phyloP scores from a whole-genome alignment of 495 filamentous ascomycete genomes.

The Penicillium maclennaniae region DNA sequence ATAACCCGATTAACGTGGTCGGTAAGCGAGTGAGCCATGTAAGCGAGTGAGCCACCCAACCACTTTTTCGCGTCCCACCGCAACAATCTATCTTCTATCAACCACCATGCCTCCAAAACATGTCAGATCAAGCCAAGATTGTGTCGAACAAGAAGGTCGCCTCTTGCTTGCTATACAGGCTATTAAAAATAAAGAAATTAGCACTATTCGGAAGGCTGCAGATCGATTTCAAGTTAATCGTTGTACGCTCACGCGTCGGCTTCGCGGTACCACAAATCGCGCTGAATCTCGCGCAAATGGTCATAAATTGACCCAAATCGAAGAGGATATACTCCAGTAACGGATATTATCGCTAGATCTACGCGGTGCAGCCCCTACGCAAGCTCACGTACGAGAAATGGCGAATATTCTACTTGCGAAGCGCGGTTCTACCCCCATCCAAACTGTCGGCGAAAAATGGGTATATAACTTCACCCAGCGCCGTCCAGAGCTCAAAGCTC shows the following conservation, averaged over 20 bases:
- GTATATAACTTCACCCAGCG: conserved; percentile 28
- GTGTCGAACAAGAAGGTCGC: neutral
- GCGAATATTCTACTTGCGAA: neutral
- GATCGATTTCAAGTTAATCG: neutral
- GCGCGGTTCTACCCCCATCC: neutral
- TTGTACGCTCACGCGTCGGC: neutral
- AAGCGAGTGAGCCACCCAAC: too few species aligned
- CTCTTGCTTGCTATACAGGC: conserved; percentile 1
- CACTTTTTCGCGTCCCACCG: too few species aligned
- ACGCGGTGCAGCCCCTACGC: neutral
- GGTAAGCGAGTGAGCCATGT: too few species aligned
- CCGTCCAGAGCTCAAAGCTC: conserved; percentile 22
- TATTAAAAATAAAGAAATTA: conserved; percentile 3
- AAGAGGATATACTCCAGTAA: conserved; percentile 29
- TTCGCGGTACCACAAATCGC: neutral
- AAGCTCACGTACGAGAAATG: conserved; percentile 11
- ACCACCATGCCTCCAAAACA: too few species aligned
- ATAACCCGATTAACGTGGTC: too few species aligned
- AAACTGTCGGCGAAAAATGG: conserved; percentile 8
- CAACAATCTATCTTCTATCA: too few species aligned
- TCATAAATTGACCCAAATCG: conserved; percentile 24
- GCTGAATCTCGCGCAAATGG: neutral
- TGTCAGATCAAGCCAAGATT: too few species aligned
- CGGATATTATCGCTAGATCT: conserved; percentile 29
- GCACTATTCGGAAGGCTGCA: neutral